A percentile compares a stretch with the other conserved stretches of the same genome.
phyloP scores from a whole-genome alignment of 148 eudicot genomes.

The Vaccinium corymbosum region DNA sequence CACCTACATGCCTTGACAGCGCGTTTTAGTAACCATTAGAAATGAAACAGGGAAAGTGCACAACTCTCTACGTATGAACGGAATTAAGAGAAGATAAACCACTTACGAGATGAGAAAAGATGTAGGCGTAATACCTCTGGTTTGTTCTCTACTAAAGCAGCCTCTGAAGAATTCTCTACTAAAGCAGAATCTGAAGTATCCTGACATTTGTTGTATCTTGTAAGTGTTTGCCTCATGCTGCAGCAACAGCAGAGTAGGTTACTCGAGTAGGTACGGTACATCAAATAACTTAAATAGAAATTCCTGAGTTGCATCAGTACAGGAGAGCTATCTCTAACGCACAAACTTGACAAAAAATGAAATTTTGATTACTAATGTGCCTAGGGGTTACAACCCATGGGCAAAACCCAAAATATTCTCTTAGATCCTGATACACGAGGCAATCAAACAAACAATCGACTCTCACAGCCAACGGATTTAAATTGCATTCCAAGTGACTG shows the following conservation, averaged over 20 bases:
- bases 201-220: slow-evolving; percentile 42
- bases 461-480: neutral
- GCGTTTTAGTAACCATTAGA: neutral
- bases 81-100: neutral
- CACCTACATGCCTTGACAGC: neutral
- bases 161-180: neutral
- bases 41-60: neutral
- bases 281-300: slow-evolving; percentile 7
- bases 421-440: neutral
- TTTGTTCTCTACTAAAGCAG: slow-evolving; percentile 23
- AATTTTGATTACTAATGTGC: neutral
- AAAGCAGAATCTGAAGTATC: slow-evolving; percentile 27
- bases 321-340: neutral
- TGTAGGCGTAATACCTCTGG: slow-evolving; percentile 33
- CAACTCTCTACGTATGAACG: neutral
- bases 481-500: neutral
- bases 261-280: slow-evolving; percentile 1
- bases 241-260: slow-evolving; percentile 5
- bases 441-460: neutral
- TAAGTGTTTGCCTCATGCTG: slow-evolving; percentile 54
- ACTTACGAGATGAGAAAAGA: neutral
- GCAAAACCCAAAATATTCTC: neutral
- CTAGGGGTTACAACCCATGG: neutral
- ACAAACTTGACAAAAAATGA: neutral
- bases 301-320: neutral